Base-by-base conservation (phyloP, 2,329 filamentous ascomycete species). In the Colletotrichum euphorbiae region DNA sequence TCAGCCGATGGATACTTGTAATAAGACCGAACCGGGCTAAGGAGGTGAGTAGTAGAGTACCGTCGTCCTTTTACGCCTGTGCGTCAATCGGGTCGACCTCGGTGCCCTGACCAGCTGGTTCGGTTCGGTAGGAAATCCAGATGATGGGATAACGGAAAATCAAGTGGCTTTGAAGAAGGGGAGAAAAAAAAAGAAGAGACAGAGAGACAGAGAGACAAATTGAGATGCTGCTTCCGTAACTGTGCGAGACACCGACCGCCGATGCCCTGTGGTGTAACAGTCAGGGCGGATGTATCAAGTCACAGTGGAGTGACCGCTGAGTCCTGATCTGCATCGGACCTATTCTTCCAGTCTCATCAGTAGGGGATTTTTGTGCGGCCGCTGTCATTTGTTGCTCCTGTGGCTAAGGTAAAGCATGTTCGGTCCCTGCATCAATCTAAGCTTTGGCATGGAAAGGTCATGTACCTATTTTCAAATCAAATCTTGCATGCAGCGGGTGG, bases 21-120 rank as follows among this genome's bases (percentile, higher is more conserved):
- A 36, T 52, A 17, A 60, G 45, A 17, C 21, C 28, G 19, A 12
- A 42, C 36, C 33, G 21, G 36, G 52, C 52, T 42, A 42, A 56
- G 52, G 38, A 24, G 24, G 24, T 24, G 24, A 24, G 24, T 24
- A 24, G 24, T 3, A 5, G 24, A 24, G 24, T 24, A 24, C 24
- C 19, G n/a, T 13, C 17, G 21, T 50, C 46, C 19, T 54, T 28
- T 43, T 43, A 38, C 21, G 65, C 52, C 38, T 67, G 65, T 64
- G 65, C 45, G 42, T 66, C 33, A 31, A 31, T 7, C 28, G 28
- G 28, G 51, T 54, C 33, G 36, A 50, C 28, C 57, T 66, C 21
- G 19, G 33, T 40, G n/a, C n/a, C 48, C 28, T 42, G 38, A 19
- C 12, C 15, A 4, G 28, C 28, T 28, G 28, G 28, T 7, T 45